Base-by-base conservation (phyloP, 1,284 basidiomycete genomes). In the Boletellus deceptivus region DNA sequence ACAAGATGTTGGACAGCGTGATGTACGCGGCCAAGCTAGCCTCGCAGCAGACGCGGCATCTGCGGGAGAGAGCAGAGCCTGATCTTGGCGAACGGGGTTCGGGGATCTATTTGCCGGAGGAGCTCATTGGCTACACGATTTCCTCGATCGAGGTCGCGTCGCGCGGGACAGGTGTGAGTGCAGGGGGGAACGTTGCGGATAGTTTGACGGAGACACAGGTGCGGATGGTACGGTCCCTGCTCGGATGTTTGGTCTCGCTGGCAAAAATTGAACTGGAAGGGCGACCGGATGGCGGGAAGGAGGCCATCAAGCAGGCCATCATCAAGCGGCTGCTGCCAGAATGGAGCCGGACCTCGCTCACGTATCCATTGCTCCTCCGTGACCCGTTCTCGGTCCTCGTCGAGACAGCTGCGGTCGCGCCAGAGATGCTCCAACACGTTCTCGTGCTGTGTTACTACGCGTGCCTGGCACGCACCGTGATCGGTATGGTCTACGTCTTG, bases 71-170 rank as follows among this genome's bases (percentile, higher is more conserved):
- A 24, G 76, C 79, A 5, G 89, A 91, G 61, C 89, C 86, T 1
- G 86, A 90, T 11, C 60, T 70, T 2, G 80, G 81, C 3, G 86
- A 90, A 54, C 75, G 89, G 24, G 89, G 89, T 0, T 79, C 79
- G 2, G 89, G 89, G 0, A 81, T 93, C 53, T 95, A 95, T 62
- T 74, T 98, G 3, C 91, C 94, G 0, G 90, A 95, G 59, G 92
- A 96, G 56, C 72, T 97, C 31, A 75, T 96, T n/a, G 91, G 85
- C 2, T 97, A 95, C 66, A 94, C 93, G 0, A 79, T 98, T 41
- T 75, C 86, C 2, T 76, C 82, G n/a, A 79, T 91, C 48, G 95
- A 98, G 70, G 81, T 91, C 20, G 80, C 89, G 0, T 82, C 87
- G 49, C 80, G 94, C 29, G 93, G 92, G 2, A 70, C 78, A 8